A percentile compares a stretch with the other conserved stretches of the same genome.
These are phyloP conservation scores for Immersiporthe knoxdaviesiana DNA, from an alignment of 2,329 filamentous ascomycete species.

Conservation along the genomic window DNA sequence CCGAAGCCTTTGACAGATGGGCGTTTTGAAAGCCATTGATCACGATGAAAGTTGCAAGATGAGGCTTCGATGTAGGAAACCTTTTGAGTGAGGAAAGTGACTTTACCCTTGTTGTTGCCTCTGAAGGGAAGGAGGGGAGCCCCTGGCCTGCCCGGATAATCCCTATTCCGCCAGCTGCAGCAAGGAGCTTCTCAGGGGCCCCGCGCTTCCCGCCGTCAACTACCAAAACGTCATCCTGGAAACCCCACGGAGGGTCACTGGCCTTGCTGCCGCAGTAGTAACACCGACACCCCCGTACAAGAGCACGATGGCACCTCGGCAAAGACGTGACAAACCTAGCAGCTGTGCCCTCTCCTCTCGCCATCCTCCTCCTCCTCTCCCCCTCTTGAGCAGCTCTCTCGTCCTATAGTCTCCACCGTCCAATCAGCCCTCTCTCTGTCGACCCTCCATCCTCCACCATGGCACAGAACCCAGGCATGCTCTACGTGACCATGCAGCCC, in stretches of 20 bases:
- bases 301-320: conserved; percentile 34
- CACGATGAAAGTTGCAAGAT: neutral
- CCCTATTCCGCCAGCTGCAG: conserved; percentile 8
- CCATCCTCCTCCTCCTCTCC: neutral
- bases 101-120: conserved; percentile 9
- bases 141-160: conserved; percentile 16
- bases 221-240: conserved; percentile 9
- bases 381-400: neutral
- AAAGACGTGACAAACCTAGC: neutral
- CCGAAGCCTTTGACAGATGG: neutral
- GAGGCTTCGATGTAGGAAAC: neutral
- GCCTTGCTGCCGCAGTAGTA: neutral
- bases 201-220: conserved; percentile 2
- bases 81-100: neutral
- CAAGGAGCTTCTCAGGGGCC: neutral
- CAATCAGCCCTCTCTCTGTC: neutral
- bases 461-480: conserved; percentile 62
- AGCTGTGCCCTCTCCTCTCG: neutral
- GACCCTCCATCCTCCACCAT: conserved; percentile 8
- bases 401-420: no score
- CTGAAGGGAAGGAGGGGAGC: neutral
- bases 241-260: neutral
- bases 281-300: conserved; percentile 32
- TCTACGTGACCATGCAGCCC: conserved; percentile 88
- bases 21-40: neutral